A percentile compares a stretch with the other conserved stretches of the same genome.
Conservation (phyloP, 2,329 filamentous ascomycete genomes). For the Onygenales sp. region DNA sequence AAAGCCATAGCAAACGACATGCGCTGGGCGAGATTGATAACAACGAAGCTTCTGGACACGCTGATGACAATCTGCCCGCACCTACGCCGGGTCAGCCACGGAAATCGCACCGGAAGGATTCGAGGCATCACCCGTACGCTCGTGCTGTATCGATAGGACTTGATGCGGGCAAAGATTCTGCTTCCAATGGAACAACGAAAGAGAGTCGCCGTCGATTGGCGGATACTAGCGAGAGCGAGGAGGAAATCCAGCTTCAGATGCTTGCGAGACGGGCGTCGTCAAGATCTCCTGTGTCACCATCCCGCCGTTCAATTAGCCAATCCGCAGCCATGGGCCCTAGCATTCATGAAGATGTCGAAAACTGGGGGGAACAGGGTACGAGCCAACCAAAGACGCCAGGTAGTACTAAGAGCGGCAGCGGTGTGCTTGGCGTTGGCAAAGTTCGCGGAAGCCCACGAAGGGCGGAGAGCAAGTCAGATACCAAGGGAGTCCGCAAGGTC, state of each 20-base stretch:
- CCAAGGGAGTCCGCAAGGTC: conserved; percentile 35
- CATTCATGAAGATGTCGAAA: conserved; percentile 56
- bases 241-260: conserved; percentile 71
- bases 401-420: conserved; percentile 43
- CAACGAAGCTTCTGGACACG: conserved; percentile 49
- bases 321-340: conserved; percentile 63
- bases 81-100: conserved; percentile 93
- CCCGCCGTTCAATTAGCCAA: conserved; percentile 63
- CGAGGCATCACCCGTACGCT: conserved; percentile 63
- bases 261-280: conserved; percentile 55
- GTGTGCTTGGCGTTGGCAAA: conserved; percentile 49
- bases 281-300: conserved; percentile 55
- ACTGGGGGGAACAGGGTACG: conserved; percentile 39
- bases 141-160: conserved; percentile 44
- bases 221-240: conserved; percentile 60
- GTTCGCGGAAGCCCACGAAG: conserved; percentile 48
- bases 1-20: conserved; percentile 62
- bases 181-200: conserved; percentile 7
- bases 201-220: conserved; percentile 32
- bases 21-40: conserved; percentile 91
- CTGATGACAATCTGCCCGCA: conserved; percentile 82
- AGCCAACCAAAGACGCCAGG: conserved; percentile 35
- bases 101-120: conserved; percentile 71
- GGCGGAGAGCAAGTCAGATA: conserved; percentile 29
- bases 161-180: conserved; percentile 21